Evolutionary conservation across 345 rosid species (phyloP), one percentile per base, ranked within the genome.

Genomic region (Acer yangbiense): DNA sequence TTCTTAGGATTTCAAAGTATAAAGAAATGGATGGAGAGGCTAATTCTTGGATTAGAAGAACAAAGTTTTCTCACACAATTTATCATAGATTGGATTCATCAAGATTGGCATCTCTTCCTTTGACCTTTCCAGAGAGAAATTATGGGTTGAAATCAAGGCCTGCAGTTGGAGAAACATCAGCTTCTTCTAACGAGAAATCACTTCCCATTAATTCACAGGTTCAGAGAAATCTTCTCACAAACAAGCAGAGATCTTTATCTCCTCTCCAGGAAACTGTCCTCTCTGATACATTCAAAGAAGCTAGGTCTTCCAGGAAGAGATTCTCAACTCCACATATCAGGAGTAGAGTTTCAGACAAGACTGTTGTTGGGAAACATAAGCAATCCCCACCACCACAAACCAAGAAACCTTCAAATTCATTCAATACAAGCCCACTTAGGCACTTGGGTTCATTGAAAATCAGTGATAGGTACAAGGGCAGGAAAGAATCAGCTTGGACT

Each of bases 11-110:
- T 57, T 76, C 54, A 48, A 78, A 73, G 54, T 64, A 55, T 80
- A 35, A 70, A 6, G 79, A 81, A 57, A 96, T 93, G 98, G 94
- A 81, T 77, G 98, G 89, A 70, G 96, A 90, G 29, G 82, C 87
- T 73, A 68, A 61, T 84, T 97, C 98, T 50, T 97, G 98, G 99
- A 81, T 97, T 52, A 88, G 99, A 89, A 89, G 99, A 85, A 74
- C 97, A 0, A 97, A 93, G 46, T 97, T 86, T 81, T 94, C 99
- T 44, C 97, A 91, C 11, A 97, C 98, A 3, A 84, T 97, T 78
- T 94, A 88, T 77, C 89, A 93, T 71, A 90, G 99, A 75, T 68
- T 94, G 43, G 92, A 94, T 79, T 73, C 91, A 17, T 87, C 97
- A 9, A 86, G 78, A 78, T 81, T 90, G 83, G 81, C 83, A 46